Evolutionary conservation across 225 moss, liverwort and hornwort genomes (phyloP), one percentile per base, ranked within the genome.

Genomic region (Thuidium tamariscinum): DNA sequence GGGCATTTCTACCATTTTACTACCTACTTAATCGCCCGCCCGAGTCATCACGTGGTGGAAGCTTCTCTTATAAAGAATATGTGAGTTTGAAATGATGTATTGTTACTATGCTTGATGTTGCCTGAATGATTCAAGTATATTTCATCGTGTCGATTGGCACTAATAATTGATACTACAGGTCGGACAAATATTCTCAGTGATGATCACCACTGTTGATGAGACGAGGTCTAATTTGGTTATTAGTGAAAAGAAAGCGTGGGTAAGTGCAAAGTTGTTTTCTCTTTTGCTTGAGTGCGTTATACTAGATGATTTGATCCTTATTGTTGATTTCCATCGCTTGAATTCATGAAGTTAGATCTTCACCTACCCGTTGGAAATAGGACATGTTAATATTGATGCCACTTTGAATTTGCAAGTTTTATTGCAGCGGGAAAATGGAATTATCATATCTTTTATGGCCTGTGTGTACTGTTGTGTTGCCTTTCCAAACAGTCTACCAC

Each of bases 171-270:
- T 10, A 77, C 72, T 71, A 36, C 90, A 92, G 93, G 86, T 93
- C 57, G 92, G 93, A 76, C 87, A 84, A 72, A 29, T 48, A 30
- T 52, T 92, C 59, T 88, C 88, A 83, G 92, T 93, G 81, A 86
- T 82, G 89, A 90, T 90, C 75, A 79, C 80, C 52, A 84, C 49
- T 80, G 59, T 89, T 29, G 89, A 93, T 81, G 90, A 88, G 69
- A 46, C 29, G 42, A 90, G n/a, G 49, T 81, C 63, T 80, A 93
- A 87, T 89, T 66, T 93, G 85, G 83, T 93, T 55, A 65, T 91
- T 12, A 92, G 88, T 82, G 91, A 92, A 89, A 93, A 89, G 86
- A 77, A 83, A 63, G 93, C 91, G 80, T 93, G 93, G 93, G 91
- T 93, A 88, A 88, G 76, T 86, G 59, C 79, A 85, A 71, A 77